A percentile compares a stretch with the other conserved stretches of the same genome.
Conservation (phyloP, 2,329 filamentous ascomycete genomes). For the Chaetomium olivaceum region DNA sequence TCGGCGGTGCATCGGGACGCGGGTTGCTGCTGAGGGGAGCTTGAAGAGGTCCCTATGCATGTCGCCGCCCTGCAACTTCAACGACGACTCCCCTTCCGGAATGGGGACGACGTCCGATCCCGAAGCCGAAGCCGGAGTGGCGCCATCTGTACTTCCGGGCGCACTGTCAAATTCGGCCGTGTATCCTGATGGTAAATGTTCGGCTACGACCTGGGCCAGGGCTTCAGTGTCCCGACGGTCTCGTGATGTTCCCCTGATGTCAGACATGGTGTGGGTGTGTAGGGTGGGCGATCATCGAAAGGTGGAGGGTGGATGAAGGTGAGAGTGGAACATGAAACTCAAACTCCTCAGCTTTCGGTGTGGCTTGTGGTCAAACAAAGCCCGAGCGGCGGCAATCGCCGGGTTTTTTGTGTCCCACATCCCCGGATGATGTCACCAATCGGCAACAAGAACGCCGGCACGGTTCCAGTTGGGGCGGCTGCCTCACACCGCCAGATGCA, state of each 20-base stretch:
- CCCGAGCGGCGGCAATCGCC: conserved; percentile 8
- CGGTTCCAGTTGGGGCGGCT: background rate
- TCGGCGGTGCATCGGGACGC: conserved; percentile 51
- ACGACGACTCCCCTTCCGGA: conserved; percentile 58
- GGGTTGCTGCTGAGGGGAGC: conserved; percentile 61
- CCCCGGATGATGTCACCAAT: conserved; percentile 25
- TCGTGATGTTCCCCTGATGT: conserved; percentile 14
- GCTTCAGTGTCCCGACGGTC: conserved; percentile 33
- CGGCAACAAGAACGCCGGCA: background rate
- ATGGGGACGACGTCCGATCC: background rate
- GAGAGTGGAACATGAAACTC: background rate
- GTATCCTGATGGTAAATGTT: conserved; percentile 40
- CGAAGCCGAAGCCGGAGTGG: conserved; percentile 8
- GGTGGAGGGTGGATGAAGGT: background rate
- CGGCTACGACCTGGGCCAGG: conserved; percentile 35
- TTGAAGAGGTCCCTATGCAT: conserved; percentile 78
- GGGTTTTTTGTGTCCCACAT: conserved; percentile 14
- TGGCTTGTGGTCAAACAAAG: conserved; percentile 3
- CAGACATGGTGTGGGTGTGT: conserved; percentile 16
- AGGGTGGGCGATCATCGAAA: background rate
- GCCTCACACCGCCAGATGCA: conserved; percentile 2
- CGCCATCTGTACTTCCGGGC: conserved; percentile 7
- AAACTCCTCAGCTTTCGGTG: background rate
- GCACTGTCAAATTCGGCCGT: conserved; percentile 37
- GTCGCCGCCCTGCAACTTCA: conserved; percentile 73